A percentile compares a stretch with the other conserved stretches of the same genome.
phyloP scores from a whole-genome alignment of 176 grass and related monocot species.

The Cenchrus fungigraminus region DNA sequence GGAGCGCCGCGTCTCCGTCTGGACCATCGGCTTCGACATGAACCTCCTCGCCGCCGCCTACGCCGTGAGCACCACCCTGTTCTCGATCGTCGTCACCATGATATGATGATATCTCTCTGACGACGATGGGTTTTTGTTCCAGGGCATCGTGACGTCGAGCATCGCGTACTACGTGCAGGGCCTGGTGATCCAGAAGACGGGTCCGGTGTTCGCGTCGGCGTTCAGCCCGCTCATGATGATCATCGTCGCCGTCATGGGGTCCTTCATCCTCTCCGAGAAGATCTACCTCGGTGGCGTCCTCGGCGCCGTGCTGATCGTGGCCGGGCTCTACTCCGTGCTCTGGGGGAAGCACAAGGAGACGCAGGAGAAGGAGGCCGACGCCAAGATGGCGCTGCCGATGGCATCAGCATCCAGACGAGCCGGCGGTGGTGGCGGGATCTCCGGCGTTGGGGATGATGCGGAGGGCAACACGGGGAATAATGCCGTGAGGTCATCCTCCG shows the following conservation, averaged over 20 bases:
- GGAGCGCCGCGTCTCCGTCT: conserved; percentile 75
- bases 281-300: conserved; percentile 85
- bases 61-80: conserved; percentile 41
- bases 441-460: conserved; percentile 28
- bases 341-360: conserved; percentile 85
- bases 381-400: conserved; percentile 54
- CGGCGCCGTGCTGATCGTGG: conserved; percentile 77
- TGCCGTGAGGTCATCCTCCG: conserved; percentile 47
- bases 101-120: background rate
- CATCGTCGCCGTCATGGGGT: conserved; percentile 92
- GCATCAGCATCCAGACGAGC: conserved; percentile 22
- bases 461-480: conserved; percentile 23
- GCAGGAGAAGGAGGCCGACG: conserved; percentile 48
- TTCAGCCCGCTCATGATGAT: conserved; percentile 99
- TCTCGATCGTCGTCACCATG: background rate
- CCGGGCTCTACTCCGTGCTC: conserved; percentile 78
- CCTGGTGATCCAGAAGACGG: conserved; percentile 76
- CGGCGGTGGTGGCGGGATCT: conserved; percentile 13
- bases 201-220: conserved; percentile 94
- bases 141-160: conserved; percentile 94
- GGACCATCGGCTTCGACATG: conserved; percentile 95
- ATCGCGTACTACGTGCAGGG: conserved; percentile 98
- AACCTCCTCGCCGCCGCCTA: conserved; percentile 97
- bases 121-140: background rate
- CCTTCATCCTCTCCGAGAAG: conserved; percentile 88